Percentiles rank a stretch among this genome's conserved stretches.
Conservation (phyloP, 208 protist species). For the Leishmania turanica region DNA sequence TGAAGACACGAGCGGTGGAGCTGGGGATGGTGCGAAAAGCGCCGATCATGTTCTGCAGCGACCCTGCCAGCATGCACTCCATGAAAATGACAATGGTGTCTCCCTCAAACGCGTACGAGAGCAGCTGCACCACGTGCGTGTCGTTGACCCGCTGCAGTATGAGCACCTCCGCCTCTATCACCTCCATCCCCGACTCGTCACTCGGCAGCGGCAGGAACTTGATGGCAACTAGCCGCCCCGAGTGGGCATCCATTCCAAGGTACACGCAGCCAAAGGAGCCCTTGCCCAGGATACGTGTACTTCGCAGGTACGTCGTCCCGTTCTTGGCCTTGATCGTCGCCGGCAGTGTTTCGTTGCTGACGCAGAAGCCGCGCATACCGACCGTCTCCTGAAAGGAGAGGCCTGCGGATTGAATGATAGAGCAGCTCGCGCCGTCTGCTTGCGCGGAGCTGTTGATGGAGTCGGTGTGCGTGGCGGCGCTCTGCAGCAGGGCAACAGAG, state of each 20-base stretch:
- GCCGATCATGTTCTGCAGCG: conserved; percentile 75
- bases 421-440: conserved; percentile 21
- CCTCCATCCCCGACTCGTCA: conserved; percentile 58
- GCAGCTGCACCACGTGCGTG: conserved; percentile 86
- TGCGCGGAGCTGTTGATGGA: conserved; percentile 8
- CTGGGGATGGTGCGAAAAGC: conserved; percentile 75
- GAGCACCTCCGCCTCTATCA: conserved; percentile 80
- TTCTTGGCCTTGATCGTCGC: conserved; percentile 75
- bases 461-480: conserved; percentile 2
- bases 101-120: conserved; percentile 76
- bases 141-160: conserved; percentile 87
- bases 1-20: conserved; percentile 69
- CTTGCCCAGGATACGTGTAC: conserved; percentile 79
- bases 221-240: conserved; percentile 79
- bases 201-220: conserved; percentile 84
- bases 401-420: conserved; percentile 48
- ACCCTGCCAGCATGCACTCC: conserved; percentile 92
- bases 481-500: not conserved
- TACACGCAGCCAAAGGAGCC: conserved; percentile 89
- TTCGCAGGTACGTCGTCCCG: conserved; percentile 74
- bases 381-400: conserved; percentile 32
- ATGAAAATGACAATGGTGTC: conserved; percentile 85
- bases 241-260: conserved; percentile 85
- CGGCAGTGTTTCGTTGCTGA: conserved; percentile 31
- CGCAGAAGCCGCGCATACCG: conserved; percentile 14